Conservation (phyloP, 352 stramenopile genomes). For the Globisporangium iwayamae region DNA sequence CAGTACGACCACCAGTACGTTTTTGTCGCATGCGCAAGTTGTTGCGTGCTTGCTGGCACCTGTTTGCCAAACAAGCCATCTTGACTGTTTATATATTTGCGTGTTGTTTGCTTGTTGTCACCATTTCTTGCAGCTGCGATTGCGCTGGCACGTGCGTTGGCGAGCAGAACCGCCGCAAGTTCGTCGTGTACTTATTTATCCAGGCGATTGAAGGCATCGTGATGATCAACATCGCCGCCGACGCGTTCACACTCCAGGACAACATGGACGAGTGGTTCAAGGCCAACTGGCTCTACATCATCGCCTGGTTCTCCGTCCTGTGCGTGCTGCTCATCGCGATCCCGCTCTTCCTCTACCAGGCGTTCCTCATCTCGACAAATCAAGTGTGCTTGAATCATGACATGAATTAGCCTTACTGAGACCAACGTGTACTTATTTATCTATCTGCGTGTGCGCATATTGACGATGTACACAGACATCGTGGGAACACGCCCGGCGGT, state of each 20-base stretch:
- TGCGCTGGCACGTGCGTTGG: constrained; percentile 76
- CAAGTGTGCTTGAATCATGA: constrained; percentile 18
- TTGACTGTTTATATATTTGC: too few relatives aligned
- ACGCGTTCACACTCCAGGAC: constrained; percentile 48
- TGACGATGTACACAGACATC: constrained; percentile 32
- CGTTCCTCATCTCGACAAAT: constrained; percentile 70
- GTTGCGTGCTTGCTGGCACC: not conserved
- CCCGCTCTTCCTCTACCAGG: constrained; percentile 64
- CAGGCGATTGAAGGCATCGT: constrained; percentile 48
- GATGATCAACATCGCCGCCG: constrained; percentile 48
- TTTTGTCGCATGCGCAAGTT: not conserved
- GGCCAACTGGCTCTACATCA: constrained; percentile 62
- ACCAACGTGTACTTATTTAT: too few relatives aligned
- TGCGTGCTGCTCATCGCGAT: constrained; percentile 57
- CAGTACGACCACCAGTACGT: constrained; percentile 83
- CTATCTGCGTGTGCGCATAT: not conserved
- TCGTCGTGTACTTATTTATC: constrained; percentile 60
- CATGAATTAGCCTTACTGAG: too few relatives aligned
- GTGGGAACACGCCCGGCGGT: constrained; percentile 69
- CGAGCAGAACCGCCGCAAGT: constrained; percentile 60
- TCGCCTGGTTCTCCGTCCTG: constrained; percentile 57
- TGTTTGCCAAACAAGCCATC: not conserved
- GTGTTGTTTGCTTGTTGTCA: too few relatives aligned
- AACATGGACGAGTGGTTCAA: constrained; percentile 70
- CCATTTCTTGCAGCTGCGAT: constrained; percentile 42